phyloP scores from a whole-genome alignment of 2,329 filamentous ascomycete genomes.

The Paraconiothyrium sp. region DNA sequence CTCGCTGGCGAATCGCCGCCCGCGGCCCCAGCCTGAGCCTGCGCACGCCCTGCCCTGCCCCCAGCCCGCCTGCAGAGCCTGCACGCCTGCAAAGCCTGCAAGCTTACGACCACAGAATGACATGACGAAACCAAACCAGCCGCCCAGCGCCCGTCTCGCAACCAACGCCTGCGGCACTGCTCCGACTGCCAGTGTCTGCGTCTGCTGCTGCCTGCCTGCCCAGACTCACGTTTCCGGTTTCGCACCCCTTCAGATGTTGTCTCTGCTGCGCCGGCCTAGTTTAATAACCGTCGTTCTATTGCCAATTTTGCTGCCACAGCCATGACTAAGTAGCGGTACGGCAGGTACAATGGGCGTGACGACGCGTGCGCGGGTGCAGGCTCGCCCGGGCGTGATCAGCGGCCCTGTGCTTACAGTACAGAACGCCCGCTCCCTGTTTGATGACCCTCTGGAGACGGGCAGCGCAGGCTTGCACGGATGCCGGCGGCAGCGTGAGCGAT shows the following conservation, averaged over 20 bases:
- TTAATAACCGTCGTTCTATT: conserved; percentile 16
- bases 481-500: too few species aligned
- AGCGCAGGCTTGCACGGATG: too few species aligned
- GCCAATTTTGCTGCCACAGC: conserved; percentile 30
- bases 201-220: conserved; percentile 34
- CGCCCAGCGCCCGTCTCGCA: conserved; percentile 31
- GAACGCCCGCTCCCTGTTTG: too few species aligned
- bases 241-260: not conserved
- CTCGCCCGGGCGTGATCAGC: conserved; percentile 16
- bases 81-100: conserved; percentile 1
- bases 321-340: conserved; percentile 33
- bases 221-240: conserved; percentile 40
- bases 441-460: too few species aligned
- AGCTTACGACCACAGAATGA: conserved; percentile 11
- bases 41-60: too few species aligned
- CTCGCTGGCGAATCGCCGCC: conserved; percentile 1
- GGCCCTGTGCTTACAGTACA: not conserved
- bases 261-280: too few species aligned
- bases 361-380: too few species aligned
- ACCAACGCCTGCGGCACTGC: conserved; percentile 38
- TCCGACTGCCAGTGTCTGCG: conserved; percentile 36
- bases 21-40: not conserved
- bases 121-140: conserved; percentile 1
- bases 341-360: too few species aligned
- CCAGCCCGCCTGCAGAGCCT: not conserved